Conservation (phyloP, 139 green algal genomes). For the Tetraselmis striata region DNA sequence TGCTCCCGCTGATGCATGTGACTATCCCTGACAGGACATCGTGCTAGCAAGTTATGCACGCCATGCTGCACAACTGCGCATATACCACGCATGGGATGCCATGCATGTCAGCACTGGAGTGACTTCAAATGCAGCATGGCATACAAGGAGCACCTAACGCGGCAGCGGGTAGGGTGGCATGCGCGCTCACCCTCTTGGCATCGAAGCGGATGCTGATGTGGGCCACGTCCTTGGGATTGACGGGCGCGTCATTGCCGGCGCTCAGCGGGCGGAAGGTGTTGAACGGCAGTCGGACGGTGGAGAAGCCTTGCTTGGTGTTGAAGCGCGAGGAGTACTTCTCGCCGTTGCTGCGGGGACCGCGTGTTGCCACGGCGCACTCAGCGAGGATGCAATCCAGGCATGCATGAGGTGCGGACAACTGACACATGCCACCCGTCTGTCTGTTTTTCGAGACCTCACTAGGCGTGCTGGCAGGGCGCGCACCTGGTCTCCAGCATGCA, state of each 20-base stretch:
- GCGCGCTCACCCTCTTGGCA: not conserved
- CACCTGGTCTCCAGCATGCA: not conserved
- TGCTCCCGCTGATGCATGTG: no score
- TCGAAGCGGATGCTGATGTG: slow-evolving; percentile 51
- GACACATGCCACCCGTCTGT: no score
- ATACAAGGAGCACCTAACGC: slow-evolving; percentile 11
- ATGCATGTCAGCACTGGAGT: no score
- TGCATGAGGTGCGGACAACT: no score
- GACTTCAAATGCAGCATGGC: no score
- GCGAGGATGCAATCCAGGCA: no score
- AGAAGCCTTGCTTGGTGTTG: slow-evolving; percentile 49
- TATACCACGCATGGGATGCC: no score
- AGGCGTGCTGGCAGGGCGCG: not conserved
- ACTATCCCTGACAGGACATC: no score
- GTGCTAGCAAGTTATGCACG: no score
- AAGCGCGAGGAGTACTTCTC: slow-evolving; percentile 54
- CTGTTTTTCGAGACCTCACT: no score
- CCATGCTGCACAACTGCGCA: no score
- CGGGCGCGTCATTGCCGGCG: not conserved
- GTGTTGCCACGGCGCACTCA: no score
- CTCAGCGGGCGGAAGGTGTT: slow-evolving; percentile 59
- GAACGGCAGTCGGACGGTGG: slow-evolving; percentile 75
- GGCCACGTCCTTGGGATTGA: slow-evolving; percentile 23
- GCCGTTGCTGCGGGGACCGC: slow-evolving; percentile 3
- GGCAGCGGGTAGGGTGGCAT: not conserved